Conservation (phyloP, 768 basidiomycete genomes). For the Termitomyces sp. region DNA sequence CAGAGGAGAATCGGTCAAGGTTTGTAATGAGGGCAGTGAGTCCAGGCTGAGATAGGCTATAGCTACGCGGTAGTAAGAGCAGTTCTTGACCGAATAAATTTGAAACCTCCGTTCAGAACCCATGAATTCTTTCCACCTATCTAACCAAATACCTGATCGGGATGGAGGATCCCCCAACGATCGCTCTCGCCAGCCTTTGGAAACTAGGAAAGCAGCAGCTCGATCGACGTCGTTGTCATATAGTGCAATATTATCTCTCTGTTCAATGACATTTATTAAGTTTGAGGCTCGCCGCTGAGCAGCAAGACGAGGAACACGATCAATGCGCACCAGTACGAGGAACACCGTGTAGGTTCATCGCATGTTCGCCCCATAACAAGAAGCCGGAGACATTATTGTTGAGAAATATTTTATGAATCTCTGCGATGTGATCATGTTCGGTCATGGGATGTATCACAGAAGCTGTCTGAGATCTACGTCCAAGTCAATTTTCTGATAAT, state of each 20-base stretch:
- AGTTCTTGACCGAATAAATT: neutral
- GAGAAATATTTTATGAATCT: neutral
- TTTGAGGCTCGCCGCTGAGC: too few species aligned
- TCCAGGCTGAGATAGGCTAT: neutral
- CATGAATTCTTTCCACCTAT: neutral
- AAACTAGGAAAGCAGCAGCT: neutral
- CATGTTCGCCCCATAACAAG: neutral
- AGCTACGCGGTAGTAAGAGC: neutral
- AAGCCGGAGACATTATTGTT: neutral
- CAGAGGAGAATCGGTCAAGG: neutral
- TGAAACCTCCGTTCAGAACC: neutral
- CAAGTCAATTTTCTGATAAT: too few species aligned
- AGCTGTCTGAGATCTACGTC: too few species aligned
- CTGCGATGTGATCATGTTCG: neutral
- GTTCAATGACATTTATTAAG: neutral
- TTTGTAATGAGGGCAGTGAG: neutral
- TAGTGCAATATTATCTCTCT: neutral
- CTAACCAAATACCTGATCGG: neutral
- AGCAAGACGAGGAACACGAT: neutral
- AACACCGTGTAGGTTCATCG: neutral
- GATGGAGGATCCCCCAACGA: neutral
- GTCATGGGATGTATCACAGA: too few species aligned
- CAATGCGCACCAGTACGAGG: neutral
- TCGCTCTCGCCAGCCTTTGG: neutral
- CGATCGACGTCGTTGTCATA: neutral